Conservation (phyloP, 2,329 filamentous ascomycete species). For the Arthrinium phaeospermum region DNA sequence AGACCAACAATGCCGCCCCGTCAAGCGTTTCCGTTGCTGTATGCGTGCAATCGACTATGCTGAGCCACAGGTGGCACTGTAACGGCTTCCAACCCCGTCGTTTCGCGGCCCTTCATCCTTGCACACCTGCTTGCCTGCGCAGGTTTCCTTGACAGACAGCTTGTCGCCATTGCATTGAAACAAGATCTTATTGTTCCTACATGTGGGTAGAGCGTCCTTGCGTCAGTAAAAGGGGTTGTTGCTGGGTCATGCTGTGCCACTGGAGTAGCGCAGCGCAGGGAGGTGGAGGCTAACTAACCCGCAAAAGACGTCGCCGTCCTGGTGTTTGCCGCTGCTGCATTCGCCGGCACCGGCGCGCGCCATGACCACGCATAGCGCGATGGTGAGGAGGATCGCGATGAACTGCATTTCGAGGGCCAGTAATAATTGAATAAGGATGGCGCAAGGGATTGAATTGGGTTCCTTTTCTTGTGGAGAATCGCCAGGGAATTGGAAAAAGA, state of each 20-base stretch:
- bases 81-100: not conserved
- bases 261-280: not conserved
- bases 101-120: not conserved
- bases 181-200: not conserved
- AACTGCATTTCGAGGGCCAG: not conserved
- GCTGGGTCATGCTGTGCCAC: not conserved
- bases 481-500: not conserved
- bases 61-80: not conserved
- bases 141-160: not conserved
- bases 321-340: not conserved
- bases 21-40: not conserved
- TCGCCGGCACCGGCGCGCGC: slow-evolving; percentile 2
- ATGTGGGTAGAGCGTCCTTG: not conserved
- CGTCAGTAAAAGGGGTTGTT: not conserved
- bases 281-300: not conserved
- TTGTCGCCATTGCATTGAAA: not conserved
- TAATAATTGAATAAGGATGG: not conserved
- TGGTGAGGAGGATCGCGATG: not conserved
- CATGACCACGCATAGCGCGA: not conserved
- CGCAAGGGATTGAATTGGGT: not conserved
- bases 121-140: not conserved
- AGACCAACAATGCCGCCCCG: not conserved
- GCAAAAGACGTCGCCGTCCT: not conserved
- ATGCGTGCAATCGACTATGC: no score
- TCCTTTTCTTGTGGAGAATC: not conserved